Base-by-base conservation (phyloP, 352 stramenopile genomes). In the Globisporangium sylvaticum region DNA sequence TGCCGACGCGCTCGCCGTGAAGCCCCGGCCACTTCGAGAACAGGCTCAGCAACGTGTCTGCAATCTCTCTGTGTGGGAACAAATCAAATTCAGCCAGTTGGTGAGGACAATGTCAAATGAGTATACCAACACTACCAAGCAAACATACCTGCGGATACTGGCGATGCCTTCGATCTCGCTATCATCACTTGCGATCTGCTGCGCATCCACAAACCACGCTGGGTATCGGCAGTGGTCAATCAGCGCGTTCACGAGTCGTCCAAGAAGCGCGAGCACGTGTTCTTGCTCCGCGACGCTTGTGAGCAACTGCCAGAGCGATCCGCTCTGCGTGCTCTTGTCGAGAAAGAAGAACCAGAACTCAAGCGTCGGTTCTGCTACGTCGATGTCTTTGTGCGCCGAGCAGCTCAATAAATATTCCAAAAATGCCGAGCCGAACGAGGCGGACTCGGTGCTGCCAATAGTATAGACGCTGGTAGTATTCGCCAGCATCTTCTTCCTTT, bases 261-360 rank as follows among this genome's bases (percentile, higher is more conserved):
- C 75, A 32, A 93, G 68, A 18, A 92, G 67, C 18, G 64, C 69
- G 5, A 85, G 39, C 8, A 90, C 72, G 31, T 83, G 69, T 2
- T 80, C 65, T 7, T 77, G 68, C 3, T 77, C 68, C 0, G 71
- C 42, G 0, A 32, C 54, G 8, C 18, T 70, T 2, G 72, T 76
- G 31, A 93, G 62, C 37, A 88, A 57, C 22, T 80, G 66, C 61
- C 71, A 77, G 50, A 81, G 79, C 14, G 74, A 65, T 18, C 81
- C 80, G 44, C 77, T 77, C 57, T 86, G 72, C 4, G 73, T 66
- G 54, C 70, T 77, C n/a, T 79, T 73, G 61, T 95, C 87, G 10
- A 95, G 74, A n/a, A 95, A 80, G 58, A 92, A 92, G 72, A 92
- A 95, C 87, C 87, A 95, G 32, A 95, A 91, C 68, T 95, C 87